Evolutionary conservation across 345 rosid species (phyloP).

Genomic region (Laguncularia racemosa): DNA sequence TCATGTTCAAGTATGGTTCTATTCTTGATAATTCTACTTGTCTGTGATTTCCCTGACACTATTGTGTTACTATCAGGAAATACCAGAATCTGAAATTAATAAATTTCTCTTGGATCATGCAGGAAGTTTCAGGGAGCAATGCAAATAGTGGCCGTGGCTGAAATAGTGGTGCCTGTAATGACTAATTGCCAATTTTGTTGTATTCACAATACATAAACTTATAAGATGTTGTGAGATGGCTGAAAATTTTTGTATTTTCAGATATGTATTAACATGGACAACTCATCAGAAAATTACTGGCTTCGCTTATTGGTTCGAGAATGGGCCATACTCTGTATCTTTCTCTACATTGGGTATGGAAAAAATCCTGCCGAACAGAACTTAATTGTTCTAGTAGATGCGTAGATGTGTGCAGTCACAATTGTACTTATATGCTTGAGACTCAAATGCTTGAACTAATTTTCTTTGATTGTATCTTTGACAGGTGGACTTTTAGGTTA

Average conservation of each 20-base stretch:
- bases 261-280: slow-evolving; percentile 68
- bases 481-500: slow-evolving; percentile 92
- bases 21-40: neutral
- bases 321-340: slow-evolving; percentile 86
- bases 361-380: neutral
- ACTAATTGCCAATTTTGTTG: neutral
- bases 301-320: slow-evolving; percentile 70
- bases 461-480: neutral
- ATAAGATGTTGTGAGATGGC: slow-evolving; percentile 6
- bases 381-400: too few relatives aligned
- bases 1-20: slow-evolving; percentile 71
- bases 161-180: slow-evolving; percentile 54
- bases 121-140: slow-evolving; percentile 91
- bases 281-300: slow-evolving; percentile 73
- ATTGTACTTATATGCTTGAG: too few relatives aligned
- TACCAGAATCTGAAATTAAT: too few relatives aligned
- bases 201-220: neutral
- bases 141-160: slow-evolving; percentile 87
- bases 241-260: slow-evolving; percentile 22
- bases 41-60: neutral
- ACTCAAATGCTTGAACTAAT: neutral
- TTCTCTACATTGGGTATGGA: slow-evolving; percentile 74
- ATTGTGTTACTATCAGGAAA: too few relatives aligned
- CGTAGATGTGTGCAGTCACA: too few relatives aligned
- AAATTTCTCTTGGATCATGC: slow-evolving; percentile 10